phyloP scores from a whole-genome alignment of 257 asterid genomes.

The Scutellaria minor region DNA sequence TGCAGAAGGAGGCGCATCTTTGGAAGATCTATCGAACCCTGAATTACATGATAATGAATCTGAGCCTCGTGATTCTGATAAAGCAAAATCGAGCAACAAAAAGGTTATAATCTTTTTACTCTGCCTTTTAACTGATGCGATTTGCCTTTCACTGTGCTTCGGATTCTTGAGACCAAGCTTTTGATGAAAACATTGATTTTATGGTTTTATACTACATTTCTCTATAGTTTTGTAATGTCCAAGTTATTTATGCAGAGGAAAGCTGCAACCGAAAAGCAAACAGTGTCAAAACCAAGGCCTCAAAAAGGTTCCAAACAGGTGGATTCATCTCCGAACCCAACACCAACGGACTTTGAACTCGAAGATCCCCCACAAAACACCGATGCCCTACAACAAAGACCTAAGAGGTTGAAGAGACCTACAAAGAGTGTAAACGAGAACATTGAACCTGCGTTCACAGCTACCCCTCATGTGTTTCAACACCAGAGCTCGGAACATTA shows the following conservation, averaged over 20 bases:
- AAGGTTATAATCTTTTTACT: slow-evolving; percentile 57
- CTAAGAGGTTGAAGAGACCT: slow-evolving; percentile 90
- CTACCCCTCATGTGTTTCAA: slow-evolving; percentile 42
- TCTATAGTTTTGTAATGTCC: slow-evolving; percentile 5
- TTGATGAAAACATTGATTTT: not conserved
- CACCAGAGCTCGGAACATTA: slow-evolving; percentile 48
- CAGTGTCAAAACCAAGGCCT: slow-evolving; percentile 54
- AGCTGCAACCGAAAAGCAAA: slow-evolving; percentile 57
- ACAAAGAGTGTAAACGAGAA: slow-evolving; percentile 89
- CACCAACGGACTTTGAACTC: slow-evolving; percentile 49
- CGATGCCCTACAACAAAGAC: slow-evolving; percentile 64
- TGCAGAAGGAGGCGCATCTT: slow-evolving; percentile 89
- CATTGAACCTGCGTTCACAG: slow-evolving; percentile 89
- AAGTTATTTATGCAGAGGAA: slow-evolving; percentile 64
- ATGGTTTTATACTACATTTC: slow-evolving; percentile 15
- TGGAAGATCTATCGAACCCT: slow-evolving; percentile 68
- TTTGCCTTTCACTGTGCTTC: not conserved
- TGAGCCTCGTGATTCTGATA: slow-evolving; percentile 63
- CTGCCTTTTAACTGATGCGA: not conserved
- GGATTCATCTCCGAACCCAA: slow-evolving; percentile 53
- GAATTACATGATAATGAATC: slow-evolving; percentile 55
- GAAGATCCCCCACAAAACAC: slow-evolving; percentile 52
- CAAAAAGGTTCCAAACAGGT: slow-evolving; percentile 56
- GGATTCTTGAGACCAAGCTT: not conserved
- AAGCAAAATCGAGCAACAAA: slow-evolving; percentile 63